phyloP scores from a whole-genome alignment of 306 rosid species.

The Aeschynomene evenia region DNA sequence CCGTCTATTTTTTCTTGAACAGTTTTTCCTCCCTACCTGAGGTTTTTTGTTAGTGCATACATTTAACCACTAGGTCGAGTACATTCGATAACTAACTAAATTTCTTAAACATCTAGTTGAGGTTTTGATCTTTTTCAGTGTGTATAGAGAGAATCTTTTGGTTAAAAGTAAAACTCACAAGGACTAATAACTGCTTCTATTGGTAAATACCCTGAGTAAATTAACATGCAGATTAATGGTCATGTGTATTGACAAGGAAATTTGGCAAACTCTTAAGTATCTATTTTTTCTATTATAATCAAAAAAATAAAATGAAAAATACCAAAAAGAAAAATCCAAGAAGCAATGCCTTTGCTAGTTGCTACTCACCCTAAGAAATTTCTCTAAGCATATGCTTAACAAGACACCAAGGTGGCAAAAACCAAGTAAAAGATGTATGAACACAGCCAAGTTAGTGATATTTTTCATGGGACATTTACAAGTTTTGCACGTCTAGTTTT shows the following conservation, averaged over 20 bases:
- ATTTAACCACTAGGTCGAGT: no score
- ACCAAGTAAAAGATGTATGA: not conserved
- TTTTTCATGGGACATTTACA: conserved; percentile 49
- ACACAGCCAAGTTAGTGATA: not conserved
- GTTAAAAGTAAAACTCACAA: no score
- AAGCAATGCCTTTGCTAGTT: not conserved
- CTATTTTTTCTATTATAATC: not conserved
- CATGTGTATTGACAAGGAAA: not conserved
- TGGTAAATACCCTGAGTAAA: no score
- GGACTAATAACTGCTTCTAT: no score
- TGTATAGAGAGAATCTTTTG: no score
- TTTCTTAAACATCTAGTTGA: no score
- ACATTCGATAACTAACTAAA: no score
- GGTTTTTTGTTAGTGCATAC: not conserved
- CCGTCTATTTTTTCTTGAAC: not conserved
- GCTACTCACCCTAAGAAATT: not conserved
- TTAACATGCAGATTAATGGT: not conserved
- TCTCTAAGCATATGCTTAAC: not conserved
- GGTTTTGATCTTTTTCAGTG: no score
- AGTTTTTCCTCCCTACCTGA: not conserved
- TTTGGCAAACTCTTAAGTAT: not conserved
- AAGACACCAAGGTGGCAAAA: not conserved
- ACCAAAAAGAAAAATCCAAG: not conserved
- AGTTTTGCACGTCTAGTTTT: conserved; percentile 67
- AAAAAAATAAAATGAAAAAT: not conserved